A percentile compares a stretch with the other conserved stretches of the same genome.
Evolutionary conservation across 192 early-diverging fungal species (phyloP).

Genomic region (Dispira parvispora): DNA sequence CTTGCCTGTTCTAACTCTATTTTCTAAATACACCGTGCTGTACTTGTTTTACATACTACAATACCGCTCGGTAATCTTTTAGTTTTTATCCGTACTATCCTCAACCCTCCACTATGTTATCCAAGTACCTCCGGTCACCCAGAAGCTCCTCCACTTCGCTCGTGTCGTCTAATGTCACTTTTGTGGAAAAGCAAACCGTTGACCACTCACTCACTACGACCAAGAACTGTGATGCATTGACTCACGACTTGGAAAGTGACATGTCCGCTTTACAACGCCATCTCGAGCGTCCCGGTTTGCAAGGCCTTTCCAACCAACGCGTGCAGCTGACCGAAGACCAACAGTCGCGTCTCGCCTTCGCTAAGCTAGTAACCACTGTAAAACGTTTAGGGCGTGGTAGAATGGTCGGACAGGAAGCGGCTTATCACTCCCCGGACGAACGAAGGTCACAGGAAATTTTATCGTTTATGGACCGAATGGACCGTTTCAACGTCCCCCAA

Average conservation of each 20-base stretch:
- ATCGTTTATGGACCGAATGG: neutral
- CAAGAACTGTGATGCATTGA: no score
- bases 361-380: slow-evolving; percentile 7
- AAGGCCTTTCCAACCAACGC: neutral
- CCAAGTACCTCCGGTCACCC: neutral
- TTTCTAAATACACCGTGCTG: no score
- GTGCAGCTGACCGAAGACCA: neutral
- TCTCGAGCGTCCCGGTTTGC: slow-evolving; percentile 6
- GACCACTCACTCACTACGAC: no score
- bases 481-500: slow-evolving; percentile 8
- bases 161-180: neutral
- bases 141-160: neutral
- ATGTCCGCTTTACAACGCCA: neutral
- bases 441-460: slow-evolving; percentile 2
- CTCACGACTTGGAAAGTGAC: slow-evolving; percentile 1
- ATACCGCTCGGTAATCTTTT: no score
- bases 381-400: slow-evolving; percentile 1
- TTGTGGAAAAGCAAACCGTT: neutral
- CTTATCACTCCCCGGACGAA: neutral
- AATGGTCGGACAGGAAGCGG: slow-evolving; percentile 3
- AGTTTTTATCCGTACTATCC: neutral
- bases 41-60: no score
- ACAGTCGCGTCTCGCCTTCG: neutral
- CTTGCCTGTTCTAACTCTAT: no score
- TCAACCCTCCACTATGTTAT: neutral